phyloP scores from a whole-genome alignment of 306 rosid species.

The Hippophae tibetana region DNA sequence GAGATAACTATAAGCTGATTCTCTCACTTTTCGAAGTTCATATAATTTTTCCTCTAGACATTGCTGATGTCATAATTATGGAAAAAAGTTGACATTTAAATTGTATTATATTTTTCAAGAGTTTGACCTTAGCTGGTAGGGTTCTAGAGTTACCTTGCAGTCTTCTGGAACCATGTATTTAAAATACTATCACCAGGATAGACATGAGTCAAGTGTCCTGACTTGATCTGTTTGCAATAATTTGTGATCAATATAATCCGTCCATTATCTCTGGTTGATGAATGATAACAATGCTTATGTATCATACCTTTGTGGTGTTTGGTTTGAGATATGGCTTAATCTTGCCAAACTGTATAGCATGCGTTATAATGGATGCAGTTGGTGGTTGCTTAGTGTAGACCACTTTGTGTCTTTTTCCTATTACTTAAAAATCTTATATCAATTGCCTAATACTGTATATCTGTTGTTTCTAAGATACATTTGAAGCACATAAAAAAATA shows the following conservation, averaged over 20 bases:
- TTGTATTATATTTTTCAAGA: too few species aligned
- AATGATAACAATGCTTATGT: not conserved
- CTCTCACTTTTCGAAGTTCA: too few species aligned
- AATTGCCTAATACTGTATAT: constrained; percentile 27
- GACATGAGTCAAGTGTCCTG: too few species aligned
- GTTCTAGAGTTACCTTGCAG: too few species aligned
- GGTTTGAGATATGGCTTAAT: constrained; percentile 9
- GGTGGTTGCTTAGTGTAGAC: not conserved
- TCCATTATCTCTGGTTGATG: not conserved
- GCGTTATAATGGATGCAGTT: not conserved
- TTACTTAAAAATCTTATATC: constrained; percentile 11
- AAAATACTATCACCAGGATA: too few species aligned
- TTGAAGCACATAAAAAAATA: constrained; percentile 45
- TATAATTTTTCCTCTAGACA: too few species aligned
- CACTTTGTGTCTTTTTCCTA: constrained; percentile 6
- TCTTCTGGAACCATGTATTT: too few species aligned
- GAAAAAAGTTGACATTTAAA: too few species aligned
- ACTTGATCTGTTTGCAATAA: too few species aligned
- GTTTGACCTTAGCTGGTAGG: too few species aligned
- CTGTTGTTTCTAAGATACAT: constrained; percentile 50
- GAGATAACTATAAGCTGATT: too few species aligned
- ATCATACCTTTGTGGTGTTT: constrained; percentile 4
- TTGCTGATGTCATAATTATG: too few species aligned
- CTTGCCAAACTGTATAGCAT: constrained; percentile 11
- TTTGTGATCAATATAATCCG: constrained; percentile 1